phyloP scores from a whole-genome alignment of 441 rosid species.

The Populus hybrid region DNA sequence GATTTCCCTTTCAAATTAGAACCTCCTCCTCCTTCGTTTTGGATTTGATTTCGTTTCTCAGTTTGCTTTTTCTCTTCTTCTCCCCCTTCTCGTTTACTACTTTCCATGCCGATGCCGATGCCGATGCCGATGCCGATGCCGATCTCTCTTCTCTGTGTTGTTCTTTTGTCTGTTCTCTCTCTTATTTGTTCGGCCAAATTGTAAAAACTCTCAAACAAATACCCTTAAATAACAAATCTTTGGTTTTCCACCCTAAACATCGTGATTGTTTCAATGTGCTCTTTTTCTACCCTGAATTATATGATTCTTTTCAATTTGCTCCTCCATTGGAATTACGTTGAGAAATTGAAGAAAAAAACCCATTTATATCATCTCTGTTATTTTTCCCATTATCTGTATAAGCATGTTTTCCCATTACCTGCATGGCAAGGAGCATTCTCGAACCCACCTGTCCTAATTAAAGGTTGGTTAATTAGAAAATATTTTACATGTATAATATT shows the following conservation, averaged over 20 bases:
- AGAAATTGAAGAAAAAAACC: neutral
- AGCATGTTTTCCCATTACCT: neutral
- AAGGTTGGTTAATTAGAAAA: too few species aligned
- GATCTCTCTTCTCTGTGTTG: neutral
- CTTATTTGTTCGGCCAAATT: neutral
- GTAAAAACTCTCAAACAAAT: too few species aligned
- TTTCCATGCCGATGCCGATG: too few species aligned
- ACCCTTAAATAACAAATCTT: neutral
- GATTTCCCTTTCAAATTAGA: too few species aligned
- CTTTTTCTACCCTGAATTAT: too few species aligned
- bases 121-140: too few species aligned
- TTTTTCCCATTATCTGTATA: neutral
- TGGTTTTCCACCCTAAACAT: neutral
- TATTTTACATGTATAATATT: too few species aligned
- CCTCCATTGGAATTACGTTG: neutral
- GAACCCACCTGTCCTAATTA: too few species aligned
- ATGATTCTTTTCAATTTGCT: neutral
- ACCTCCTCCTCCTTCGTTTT: conserved; percentile 12
- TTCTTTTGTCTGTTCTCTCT: neutral
- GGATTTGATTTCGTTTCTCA: neutral
- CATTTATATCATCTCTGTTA: neutral
- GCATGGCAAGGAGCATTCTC: too few species aligned
- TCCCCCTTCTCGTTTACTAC: conserved; percentile 17
- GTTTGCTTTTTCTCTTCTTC: conserved; percentile 18
- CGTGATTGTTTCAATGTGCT: neutral